Conservation (phyloP, 495 filamentous ascomycete species). For the Penicillium simplicissimum region DNA sequence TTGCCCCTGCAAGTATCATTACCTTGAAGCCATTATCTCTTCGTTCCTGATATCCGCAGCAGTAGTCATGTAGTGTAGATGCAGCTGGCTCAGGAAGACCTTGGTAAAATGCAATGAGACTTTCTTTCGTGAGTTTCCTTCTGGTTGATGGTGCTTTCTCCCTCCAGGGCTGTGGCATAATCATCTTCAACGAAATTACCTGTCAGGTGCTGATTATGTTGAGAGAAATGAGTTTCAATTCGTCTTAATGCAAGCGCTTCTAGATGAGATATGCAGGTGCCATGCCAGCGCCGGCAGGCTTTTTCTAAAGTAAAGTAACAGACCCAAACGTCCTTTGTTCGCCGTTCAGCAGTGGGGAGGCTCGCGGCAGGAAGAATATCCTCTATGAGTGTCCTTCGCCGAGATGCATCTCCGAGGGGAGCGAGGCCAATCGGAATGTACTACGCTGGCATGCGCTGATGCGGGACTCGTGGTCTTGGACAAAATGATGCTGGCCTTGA, state of each 20-base stretch:
- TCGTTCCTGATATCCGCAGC: too few species aligned
- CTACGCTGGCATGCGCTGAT: not conserved
- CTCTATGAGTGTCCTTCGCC: not conserved
- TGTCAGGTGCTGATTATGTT: not conserved
- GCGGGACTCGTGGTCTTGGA: not conserved
- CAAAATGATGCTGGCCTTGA: not conserved
- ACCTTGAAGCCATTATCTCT: too few species aligned
- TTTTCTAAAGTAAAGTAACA: conserved; percentile 1
- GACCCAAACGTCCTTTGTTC: not conserved
- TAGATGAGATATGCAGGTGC: conserved; percentile 19
- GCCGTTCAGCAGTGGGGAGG: not conserved
- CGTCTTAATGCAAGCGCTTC: conserved; percentile 18
- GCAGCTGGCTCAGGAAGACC: too few species aligned
- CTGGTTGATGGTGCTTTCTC: too few species aligned
- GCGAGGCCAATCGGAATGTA: too few species aligned
- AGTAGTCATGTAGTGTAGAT: too few species aligned
- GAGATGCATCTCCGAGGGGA: not conserved
- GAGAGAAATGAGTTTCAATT: conserved; percentile 3
- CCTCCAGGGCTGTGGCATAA: too few species aligned
- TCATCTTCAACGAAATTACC: too few species aligned
- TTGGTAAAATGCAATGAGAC: too few species aligned
- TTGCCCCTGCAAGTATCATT: not conserved
- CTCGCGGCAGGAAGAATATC: not conserved
- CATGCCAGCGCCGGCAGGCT: conserved; percentile 8
- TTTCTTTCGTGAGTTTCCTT: too few species aligned